Conservation (phyloP, 306 rosid genomes). For the Sicyos baderoa region DNA sequence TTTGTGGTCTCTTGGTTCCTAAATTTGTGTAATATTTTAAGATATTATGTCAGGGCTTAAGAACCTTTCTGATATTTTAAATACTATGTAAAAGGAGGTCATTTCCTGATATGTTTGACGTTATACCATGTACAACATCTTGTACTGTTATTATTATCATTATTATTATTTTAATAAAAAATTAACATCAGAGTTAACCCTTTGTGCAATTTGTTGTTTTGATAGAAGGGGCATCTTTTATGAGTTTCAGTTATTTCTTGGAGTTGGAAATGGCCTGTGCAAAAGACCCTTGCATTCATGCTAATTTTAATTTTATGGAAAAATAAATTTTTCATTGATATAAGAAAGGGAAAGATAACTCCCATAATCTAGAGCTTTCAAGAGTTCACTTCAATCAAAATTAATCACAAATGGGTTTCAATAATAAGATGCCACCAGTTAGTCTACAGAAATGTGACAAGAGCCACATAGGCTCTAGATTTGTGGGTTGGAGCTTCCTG, state of each 20-base stretch:
- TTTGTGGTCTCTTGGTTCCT: not conserved
- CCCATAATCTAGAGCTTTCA: not conserved
- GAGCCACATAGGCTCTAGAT: not conserved
- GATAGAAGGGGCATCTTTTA: not conserved
- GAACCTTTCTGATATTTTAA: not conserved
- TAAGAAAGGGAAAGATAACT: not conserved
- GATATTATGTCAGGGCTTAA: not conserved
- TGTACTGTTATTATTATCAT: not conserved
- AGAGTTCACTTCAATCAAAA: not conserved
- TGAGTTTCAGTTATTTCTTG: not conserved
- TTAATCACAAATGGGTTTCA: not conserved
- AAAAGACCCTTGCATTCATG: not conserved
- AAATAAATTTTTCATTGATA: not conserved
- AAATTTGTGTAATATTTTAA: not conserved
- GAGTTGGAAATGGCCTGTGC: not conserved
- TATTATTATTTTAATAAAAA: too few species aligned
- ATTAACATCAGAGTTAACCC: not conserved
- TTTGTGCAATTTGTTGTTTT: not conserved
- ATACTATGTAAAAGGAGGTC: not conserved
- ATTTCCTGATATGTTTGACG: not conserved
- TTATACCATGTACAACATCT: not conserved
- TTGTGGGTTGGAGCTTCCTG: conserved; percentile 3
- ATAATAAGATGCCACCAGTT: not conserved
- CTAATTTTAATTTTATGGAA: not conserved
- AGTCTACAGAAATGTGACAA: not conserved